Conservation (phyloP, 1,139 yeast species). For the Kluyveromyces sp. region DNA sequence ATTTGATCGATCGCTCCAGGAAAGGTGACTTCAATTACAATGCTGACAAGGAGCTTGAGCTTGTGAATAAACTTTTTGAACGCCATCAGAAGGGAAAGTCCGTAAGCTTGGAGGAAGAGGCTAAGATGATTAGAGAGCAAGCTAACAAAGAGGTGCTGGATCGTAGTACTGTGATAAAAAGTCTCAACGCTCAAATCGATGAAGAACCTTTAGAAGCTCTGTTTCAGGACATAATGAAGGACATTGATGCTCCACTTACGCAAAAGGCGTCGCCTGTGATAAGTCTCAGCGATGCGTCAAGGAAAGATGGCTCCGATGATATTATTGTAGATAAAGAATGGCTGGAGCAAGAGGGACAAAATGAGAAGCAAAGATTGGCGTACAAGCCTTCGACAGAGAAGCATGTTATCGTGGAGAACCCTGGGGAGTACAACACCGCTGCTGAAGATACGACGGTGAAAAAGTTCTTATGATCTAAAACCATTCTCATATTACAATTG, state of each 20-base stretch:
- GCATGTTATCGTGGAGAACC: slow-evolving; percentile 32
- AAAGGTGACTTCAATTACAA: slow-evolving; percentile 26
- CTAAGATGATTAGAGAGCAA: slow-evolving; percentile 8
- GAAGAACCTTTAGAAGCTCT: slow-evolving; percentile 26
- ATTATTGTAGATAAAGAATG: slow-evolving; percentile 18
- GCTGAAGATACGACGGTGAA: slow-evolving; percentile 31
- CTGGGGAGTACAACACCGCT: slow-evolving; percentile 33
- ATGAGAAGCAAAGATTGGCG: slow-evolving; percentile 26
- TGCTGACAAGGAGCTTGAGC: slow-evolving; percentile 29
- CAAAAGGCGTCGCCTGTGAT: background rate
- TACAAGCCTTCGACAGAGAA: slow-evolving; percentile 29
- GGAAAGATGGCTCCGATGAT: slow-evolving; percentile 9
- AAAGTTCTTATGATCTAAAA: slow-evolving; percentile 28
- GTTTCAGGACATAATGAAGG: slow-evolving; percentile 23
- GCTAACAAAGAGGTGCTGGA: slow-evolving; percentile 9
- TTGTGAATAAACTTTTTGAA: slow-evolving; percentile 32
- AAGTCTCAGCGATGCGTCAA: background rate
- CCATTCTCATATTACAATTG: background rate
- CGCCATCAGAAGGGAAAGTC: slow-evolving; percentile 16
- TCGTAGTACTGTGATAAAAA: slow-evolving; percentile 13
- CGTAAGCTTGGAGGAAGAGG: slow-evolving; percentile 16
- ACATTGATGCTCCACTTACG: slow-evolving; percentile 12
- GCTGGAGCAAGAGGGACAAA: slow-evolving; percentile 18
- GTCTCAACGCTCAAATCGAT: slow-evolving; percentile 13
- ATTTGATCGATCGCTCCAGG: slow-evolving; percentile 23